Evolutionary conservation across 768 basidiomycete species (phyloP), one percentile per base, ranked within the genome.

Genomic region (Lactarius deliciosus): DNA sequence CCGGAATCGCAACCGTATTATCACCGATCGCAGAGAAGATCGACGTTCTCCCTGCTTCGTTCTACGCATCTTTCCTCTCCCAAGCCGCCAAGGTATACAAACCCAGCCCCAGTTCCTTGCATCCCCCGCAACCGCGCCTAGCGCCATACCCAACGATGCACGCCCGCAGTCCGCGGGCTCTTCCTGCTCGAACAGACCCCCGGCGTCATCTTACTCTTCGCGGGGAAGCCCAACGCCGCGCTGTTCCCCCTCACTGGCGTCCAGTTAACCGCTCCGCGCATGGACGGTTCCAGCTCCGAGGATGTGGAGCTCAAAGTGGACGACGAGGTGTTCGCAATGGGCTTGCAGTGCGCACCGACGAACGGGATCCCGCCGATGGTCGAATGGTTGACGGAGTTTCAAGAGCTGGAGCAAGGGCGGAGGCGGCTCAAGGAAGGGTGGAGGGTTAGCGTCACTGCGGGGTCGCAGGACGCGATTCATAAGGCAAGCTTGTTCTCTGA

Each of bases 201-300:
- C 0, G 91, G 91, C 0, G 74, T 92, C 43, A 87, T 95, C 3
- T 28, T 2, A 2, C 75, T 95, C 36, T 84, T 96, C 8, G 95
- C 94, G 0, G 96, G 96, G 32, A 94, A 96, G 76, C 96, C 96
- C 6, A 96, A 96, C 10, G 79, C 82, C 20, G 90, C 92, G 25
- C 25, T 28, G 25, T 28, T 28, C 25, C 96, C 96, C 1, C 92
- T 98, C 79, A 86, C 87, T 2, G 87, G 89, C 0, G 79, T 98
- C 71, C 87, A 83, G 63, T 86, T 92, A 75, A 84, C 80, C 1
- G 81, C 86, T 4, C 78, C 81, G 34, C 62, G 71, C 22, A 83
- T 85, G 11, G 84, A 84, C 3, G 75, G 74, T 25, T 77, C 83
- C 64, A 77, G 79, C 11, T 68, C 72, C 25, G 74, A 81, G 60